Conservation (phyloP, 441 rosid genomes). For the Geranium incanum region DNA sequence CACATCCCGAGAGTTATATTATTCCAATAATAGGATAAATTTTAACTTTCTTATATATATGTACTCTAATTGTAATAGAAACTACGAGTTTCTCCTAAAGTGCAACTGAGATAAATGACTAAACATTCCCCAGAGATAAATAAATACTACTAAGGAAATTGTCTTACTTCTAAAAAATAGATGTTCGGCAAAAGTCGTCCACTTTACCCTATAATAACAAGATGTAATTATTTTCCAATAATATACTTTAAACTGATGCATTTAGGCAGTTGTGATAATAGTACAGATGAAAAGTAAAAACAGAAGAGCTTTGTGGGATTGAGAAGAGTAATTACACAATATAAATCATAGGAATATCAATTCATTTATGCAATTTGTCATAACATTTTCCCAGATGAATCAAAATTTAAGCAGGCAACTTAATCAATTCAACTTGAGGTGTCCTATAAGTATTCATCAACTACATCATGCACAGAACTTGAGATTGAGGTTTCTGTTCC, state of each 20-base stretch:
- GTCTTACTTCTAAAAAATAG: background rate
- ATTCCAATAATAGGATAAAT: background rate
- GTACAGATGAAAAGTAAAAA: background rate
- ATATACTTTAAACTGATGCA: background rate
- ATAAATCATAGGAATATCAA: background rate
- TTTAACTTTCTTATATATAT: background rate
- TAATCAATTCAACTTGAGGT: background rate
- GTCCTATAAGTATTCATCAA: background rate
- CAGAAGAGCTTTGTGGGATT: background rate
- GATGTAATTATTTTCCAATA: background rate
- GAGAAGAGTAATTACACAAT: background rate
- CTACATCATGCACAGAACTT: background rate
- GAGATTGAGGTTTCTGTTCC: background rate
- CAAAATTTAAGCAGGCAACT: background rate
- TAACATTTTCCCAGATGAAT: background rate
- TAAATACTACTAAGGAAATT: background rate
- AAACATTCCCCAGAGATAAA: background rate
- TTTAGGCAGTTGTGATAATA: background rate
- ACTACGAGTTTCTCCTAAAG: background rate
- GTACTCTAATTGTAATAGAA: background rate
- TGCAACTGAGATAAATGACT: background rate
- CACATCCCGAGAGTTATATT: background rate
- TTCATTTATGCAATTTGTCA: background rate
- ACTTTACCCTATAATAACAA: background rate
- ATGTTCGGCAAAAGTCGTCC: background rate